Evolutionary conservation across 257 asterid genomes (phyloP).

Genomic region (Coffea canephora): DNA sequence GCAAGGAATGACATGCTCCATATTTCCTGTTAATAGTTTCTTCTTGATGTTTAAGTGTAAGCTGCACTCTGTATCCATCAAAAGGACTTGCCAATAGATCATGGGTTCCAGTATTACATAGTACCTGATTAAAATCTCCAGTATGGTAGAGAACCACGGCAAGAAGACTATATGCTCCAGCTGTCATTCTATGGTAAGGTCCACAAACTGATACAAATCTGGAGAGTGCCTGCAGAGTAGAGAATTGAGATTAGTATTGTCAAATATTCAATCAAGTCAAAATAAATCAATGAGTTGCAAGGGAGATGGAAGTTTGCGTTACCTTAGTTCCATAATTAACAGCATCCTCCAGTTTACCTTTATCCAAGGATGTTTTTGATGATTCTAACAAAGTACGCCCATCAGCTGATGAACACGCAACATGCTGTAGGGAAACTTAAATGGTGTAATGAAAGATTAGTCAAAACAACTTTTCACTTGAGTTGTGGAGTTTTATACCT

Average conservation of each 20-base stretch:
- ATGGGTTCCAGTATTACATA: not conserved
- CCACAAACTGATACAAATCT: conserved; percentile 79
- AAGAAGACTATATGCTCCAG: conserved; percentile 78
- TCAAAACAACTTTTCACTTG: conserved; percentile 11
- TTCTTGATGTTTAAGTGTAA: not conserved
- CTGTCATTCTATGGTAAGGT: conserved; percentile 87
- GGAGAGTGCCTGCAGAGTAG: conserved; percentile 61
- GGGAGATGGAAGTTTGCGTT: not conserved
- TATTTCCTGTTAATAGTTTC: not conserved
- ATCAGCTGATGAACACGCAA: conserved; percentile 80
- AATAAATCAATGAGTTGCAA: not conserved
- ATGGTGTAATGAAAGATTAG: conserved; percentile 26
- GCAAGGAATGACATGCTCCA: not conserved
- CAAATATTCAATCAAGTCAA: not conserved
- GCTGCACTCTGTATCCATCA: not conserved
- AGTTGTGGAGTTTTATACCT: conserved; percentile 36
- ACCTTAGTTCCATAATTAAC: conserved; percentile 80
- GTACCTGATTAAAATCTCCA: conserved; percentile 83
- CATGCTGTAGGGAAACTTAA: conserved; percentile 48
- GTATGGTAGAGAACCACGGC: conserved; percentile 87
- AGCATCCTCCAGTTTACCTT: conserved; percentile 82
- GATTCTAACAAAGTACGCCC: conserved; percentile 80
- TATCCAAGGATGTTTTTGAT: conserved; percentile 75
- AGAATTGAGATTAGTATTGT: conserved; percentile 25
- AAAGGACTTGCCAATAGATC: not conserved